Base-by-base conservation (phyloP, 176 grass and related monocot genomes). In the Paspalum notatum region DNA sequence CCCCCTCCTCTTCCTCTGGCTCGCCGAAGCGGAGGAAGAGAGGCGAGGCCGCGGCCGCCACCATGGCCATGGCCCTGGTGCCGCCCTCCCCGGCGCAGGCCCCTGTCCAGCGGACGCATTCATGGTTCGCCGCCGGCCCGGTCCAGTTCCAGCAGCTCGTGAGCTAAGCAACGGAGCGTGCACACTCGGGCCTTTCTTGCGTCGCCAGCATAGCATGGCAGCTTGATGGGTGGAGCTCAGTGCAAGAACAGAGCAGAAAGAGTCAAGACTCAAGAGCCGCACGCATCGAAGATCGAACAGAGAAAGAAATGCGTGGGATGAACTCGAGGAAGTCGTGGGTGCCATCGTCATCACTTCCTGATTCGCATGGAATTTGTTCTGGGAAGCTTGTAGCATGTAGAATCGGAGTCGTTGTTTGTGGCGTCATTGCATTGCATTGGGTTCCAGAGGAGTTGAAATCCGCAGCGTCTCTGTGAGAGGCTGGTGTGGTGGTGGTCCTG, bases 11-110 rank as follows among this genome's bases (percentile, higher is more conserved):
- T 9, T 81, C 85, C 4, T 82, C 88, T 46, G 85, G 83, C 13
- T 74, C 94, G 49, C 86, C 88, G 15, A 97, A 90, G 84, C 81
- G 91, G 53, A 88, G 88, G 62, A 93, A 84, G 78, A 91, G 86
- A 66, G 78, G 80, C 63, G 88, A 87, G 63, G 85, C 82, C 5
- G 84, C 86, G 14, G 91, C 85, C 1, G 85, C 68, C 74, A 82
- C 87, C 60, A 85, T 89, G 71, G 52, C 85, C 69, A 85, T 87
- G 81, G 74, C 74, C 1, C 49, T 59, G 20, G 64, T 80, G 6
- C 75, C 82, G 6, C 78, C 85, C 8, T 1, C 75, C 20, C 45
- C 65, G 37, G 27, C 11, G 40, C 77, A 81, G 57, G 26, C 65
- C 5, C 78, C 85, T 12, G 76, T 81, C 14, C 72, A 90, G 83